These are phyloP conservation scores for Setaria italica DNA, from an alignment of 202 grass and related monocot genomes.

Conservation along the genomic window DNA sequence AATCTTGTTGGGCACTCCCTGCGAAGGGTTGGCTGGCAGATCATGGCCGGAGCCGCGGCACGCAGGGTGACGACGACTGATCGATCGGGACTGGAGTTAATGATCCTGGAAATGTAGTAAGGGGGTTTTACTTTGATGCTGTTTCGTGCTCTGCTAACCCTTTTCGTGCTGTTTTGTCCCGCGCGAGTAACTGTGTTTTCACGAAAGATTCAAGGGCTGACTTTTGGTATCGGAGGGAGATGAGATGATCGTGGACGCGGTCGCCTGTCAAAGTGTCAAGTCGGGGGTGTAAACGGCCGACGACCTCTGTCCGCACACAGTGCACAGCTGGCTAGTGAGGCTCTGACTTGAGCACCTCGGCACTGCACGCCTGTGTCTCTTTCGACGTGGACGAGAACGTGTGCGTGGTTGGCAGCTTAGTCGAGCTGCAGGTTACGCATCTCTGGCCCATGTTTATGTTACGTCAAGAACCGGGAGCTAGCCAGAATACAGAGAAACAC, in stretches of 20 bases:
- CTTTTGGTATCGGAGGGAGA: neutral
- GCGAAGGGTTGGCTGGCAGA: constrained; percentile 37
- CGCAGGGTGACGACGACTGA: neutral
- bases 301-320: neutral
- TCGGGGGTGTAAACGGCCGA: constrained; percentile 25
- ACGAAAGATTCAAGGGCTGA: constrained; percentile 53
- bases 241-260: constrained; percentile 11
- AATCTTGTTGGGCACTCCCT: constrained; percentile 36
- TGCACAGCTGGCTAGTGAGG: neutral
- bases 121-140: neutral
- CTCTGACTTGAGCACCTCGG: constrained; percentile 13
- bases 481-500: neutral
- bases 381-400: constrained; percentile 31
- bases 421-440: neutral
- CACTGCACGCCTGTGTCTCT: neutral
- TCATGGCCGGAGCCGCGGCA: constrained; percentile 2
- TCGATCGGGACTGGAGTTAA: constrained; percentile 15
- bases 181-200: constrained; percentile 31
- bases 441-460: neutral
- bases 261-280: constrained; percentile 33
- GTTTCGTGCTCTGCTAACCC: neutral
- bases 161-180: neutral
- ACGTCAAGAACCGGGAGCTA: neutral
- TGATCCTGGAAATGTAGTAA: neutral
- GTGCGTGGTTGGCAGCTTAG: constrained; percentile 18